Evolutionary conservation across 2,329 filamentous ascomycete species (phyloP).

Genomic region (Thelonectria olida): DNA sequence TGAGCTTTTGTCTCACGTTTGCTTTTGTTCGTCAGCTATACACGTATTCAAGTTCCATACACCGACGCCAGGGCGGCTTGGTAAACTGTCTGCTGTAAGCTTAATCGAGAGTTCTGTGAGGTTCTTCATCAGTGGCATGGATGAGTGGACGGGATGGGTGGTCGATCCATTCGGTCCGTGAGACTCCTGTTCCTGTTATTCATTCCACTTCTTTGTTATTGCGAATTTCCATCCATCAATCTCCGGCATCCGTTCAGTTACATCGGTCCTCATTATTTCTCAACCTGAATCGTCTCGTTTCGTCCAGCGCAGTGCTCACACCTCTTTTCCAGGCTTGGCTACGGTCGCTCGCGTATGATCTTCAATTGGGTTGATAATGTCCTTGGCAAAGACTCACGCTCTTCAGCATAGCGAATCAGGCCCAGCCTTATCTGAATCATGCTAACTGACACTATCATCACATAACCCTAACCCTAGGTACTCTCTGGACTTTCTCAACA

Average conservation of each 20-base stretch:
- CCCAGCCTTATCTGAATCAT: too few relatives aligned
- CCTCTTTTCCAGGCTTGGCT: background rate
- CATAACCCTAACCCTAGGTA: too few relatives aligned
- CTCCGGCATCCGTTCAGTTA: background rate
- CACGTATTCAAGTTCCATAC: constrained; percentile 11
- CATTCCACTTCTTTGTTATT: background rate
- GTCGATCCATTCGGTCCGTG: background rate
- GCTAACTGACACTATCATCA: too few relatives aligned
- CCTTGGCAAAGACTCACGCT: background rate
- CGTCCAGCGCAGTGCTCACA: background rate
- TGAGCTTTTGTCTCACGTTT: background rate
- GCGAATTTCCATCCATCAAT: background rate
- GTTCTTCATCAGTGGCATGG: background rate
- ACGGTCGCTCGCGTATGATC: background rate
- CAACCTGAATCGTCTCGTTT: background rate
- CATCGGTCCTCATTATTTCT: background rate
- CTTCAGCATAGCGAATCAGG: background rate
- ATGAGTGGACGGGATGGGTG: background rate
- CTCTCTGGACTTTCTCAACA: too few relatives aligned
- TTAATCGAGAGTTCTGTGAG: background rate
- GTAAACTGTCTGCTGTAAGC: background rate
- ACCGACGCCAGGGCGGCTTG: background rate
- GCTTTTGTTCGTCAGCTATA: constrained; percentile 5
- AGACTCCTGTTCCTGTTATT: background rate
- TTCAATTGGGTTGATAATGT: background rate